phyloP scores from a whole-genome alignment of 1,284 basidiomycete genomes.

The Ceratobasidium sp. region DNA sequence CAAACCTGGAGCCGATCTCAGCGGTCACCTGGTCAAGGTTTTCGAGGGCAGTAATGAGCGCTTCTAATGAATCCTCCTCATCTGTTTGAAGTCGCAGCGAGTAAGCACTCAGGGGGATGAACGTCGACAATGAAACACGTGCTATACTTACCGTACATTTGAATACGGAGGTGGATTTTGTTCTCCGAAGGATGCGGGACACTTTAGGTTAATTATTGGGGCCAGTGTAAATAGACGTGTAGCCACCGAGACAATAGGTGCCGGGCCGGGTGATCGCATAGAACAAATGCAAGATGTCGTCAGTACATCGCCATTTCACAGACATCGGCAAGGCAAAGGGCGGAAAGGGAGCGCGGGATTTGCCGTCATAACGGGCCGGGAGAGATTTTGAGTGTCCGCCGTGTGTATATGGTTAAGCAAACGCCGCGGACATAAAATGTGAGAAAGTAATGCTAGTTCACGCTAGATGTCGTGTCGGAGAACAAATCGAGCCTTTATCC shows the following conservation, averaged over 20 bases:
- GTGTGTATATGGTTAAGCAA: constrained; percentile 8
- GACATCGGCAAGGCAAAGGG: constrained; percentile 17
- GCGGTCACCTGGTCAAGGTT: constrained; percentile 66
- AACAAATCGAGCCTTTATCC: background rate
- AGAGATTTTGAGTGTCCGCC: background rate
- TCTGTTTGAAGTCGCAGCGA: constrained; percentile 56
- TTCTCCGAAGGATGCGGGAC: constrained; percentile 97
- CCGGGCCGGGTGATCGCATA: constrained; percentile 4
- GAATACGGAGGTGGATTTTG: constrained; percentile 93
- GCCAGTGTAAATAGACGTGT: background rate
- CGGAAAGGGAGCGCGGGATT: constrained; percentile 36
- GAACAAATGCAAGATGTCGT: constrained; percentile 21
- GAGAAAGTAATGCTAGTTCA: background rate
- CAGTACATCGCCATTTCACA: constrained; percentile 9
- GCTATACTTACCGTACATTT: constrained; percentile 91
- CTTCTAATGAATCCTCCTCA: constrained; percentile 77
- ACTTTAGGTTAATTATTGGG: constrained; percentile 53
- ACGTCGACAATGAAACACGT: constrained; percentile 10
- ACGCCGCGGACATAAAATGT: constrained; percentile 9
- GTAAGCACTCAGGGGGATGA: constrained; percentile 26
- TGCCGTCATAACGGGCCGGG: background rate
- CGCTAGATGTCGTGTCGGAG: background rate
- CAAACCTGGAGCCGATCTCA: constrained; percentile 31
- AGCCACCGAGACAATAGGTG: constrained; percentile 34
- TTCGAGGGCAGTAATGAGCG: constrained; percentile 74